Base-by-base conservation (phyloP, 2,329 filamentous ascomycete species). In the Cercospora citrullina region DNA sequence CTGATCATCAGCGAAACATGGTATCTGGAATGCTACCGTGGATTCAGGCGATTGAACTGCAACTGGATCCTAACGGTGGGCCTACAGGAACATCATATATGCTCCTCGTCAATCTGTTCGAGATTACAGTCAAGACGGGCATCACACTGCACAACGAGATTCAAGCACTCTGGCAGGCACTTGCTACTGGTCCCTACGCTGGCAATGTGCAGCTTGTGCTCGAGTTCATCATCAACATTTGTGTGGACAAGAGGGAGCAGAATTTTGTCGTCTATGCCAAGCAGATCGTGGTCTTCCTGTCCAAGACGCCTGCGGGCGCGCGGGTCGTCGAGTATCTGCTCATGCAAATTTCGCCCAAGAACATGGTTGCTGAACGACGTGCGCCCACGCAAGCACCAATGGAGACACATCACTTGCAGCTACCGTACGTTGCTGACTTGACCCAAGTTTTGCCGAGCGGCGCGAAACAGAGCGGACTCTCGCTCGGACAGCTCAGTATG, bases 251-350 rank as follows among this genome's bases (percentile, higher is more conserved):
- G 33, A 89, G 94, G 60, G 96, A 99, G 78, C 95, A 99, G 75
- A 98, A 97, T 74, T 99, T 97, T 79, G 94, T 99, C 65, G 93
- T 97, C 74, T 97, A 96, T 77, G 94, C 94, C 5, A 99, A 98
- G 81, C 95, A 99, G 79, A 95, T 99, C 63, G 93, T 98, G 16
- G 96, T 99, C 0, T 98, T 97, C 78, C 80, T 99, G 5, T 96
- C 95, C 0, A 95, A 92, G 72, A 97, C 87, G 76, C 91, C 80
- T 77, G 89, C 94, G 1, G 94, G 94, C 0, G 90, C 92, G 59
- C 96, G 96, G 75, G 94, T 99, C 3, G 90, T 99, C 10, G 95
- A 99, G 72, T 97, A 97, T 73, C 85, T 99, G 64, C 83, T 98
- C 30, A 86, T 96, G 80, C 93, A 97, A 72, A 93, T 99, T 70